Percentiles rank a stretch among this genome's conserved stretches.
Evolutionary conservation across 257 asterid genomes (phyloP).

Genomic region (Coffea eugenioides): DNA sequence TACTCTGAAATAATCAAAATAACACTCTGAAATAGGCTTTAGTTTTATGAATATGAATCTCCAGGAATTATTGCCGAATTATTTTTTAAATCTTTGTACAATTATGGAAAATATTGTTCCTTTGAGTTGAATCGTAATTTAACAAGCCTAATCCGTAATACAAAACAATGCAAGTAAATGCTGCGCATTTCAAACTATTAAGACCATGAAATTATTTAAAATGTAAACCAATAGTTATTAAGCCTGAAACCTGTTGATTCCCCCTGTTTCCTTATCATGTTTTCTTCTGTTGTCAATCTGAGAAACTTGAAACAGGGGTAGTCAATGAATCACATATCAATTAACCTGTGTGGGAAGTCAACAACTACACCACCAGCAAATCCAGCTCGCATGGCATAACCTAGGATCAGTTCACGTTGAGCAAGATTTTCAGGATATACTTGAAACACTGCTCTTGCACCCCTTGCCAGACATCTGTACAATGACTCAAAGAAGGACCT

Average conservation of each 20-base stretch:
- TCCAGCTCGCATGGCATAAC: slow-evolving; percentile 95
- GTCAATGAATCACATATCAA: slow-evolving; percentile 3
- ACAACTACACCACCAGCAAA: slow-evolving; percentile 92
- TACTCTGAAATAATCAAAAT: not conserved
- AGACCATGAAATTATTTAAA: not conserved
- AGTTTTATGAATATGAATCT: not conserved
- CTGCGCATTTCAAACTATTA: not conserved
- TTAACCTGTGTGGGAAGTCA: slow-evolving; percentile 91
- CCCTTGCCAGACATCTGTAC: slow-evolving; percentile 82
- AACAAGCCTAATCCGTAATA: not conserved
- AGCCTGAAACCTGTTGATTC: not conserved
- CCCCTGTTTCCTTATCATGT: not conserved
- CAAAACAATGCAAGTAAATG: not conserved
- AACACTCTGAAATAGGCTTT: not conserved
- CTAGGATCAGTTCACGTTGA: slow-evolving; percentile 82
- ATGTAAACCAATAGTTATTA: not conserved
- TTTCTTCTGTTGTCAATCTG: not conserved
- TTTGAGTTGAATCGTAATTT: not conserved
- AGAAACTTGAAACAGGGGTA: not conserved
- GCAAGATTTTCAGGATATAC: slow-evolving; percentile 86
- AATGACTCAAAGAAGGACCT: slow-evolving; percentile 93
- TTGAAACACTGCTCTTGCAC: slow-evolving; percentile 95
- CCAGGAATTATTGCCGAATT: not conserved
- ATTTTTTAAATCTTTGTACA: not conserved
- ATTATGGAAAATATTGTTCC: not conserved